A percentile compares a stretch with the other conserved stretches of the same genome.
phyloP scores from a whole-genome alignment of 805 yeast genomes.

The Metschnikowia noctiluminum region DNA sequence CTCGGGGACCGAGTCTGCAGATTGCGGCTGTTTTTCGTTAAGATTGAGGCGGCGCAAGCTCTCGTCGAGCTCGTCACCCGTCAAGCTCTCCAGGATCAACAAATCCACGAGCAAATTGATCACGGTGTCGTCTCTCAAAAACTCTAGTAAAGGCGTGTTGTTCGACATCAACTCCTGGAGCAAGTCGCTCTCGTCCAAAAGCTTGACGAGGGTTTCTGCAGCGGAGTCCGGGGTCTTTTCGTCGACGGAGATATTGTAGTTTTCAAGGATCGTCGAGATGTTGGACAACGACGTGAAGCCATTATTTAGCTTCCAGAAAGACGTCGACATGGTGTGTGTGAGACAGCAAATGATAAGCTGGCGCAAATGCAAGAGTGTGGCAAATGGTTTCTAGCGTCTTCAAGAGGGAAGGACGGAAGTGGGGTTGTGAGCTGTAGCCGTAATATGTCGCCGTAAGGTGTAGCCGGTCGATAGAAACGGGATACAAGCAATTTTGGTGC shows the following conservation, averaged over 20 bases:
- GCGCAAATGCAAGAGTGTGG: too few species aligned
- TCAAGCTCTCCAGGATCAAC: conserved; percentile 26
- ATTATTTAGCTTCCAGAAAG: conserved; percentile 46
- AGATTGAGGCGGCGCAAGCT: conserved; percentile 15
- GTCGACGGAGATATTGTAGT: conserved; percentile 22
- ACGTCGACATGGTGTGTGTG: conserved; percentile 36
- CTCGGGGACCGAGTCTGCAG: background rate
- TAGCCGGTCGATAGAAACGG: too few species aligned
- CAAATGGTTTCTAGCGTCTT: too few species aligned
- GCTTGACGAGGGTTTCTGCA: conserved; percentile 29
- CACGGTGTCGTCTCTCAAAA: conserved; percentile 51
- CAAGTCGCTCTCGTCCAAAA: conserved; percentile 42
- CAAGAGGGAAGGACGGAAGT: too few species aligned
- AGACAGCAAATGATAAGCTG: background rate
- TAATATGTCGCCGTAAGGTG: too few species aligned
- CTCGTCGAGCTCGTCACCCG: conserved; percentile 17
- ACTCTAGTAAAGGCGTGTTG: conserved; percentile 72
- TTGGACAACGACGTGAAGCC: conserved; percentile 44
- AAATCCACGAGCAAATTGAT: conserved; percentile 36
- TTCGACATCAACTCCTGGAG: conserved; percentile 61
- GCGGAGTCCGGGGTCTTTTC: conserved; percentile 17
- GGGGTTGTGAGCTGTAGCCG: too few species aligned
- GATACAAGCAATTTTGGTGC: too few species aligned
- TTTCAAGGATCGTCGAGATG: conserved; percentile 38
- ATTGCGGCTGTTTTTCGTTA: conserved; percentile 1